A percentile compares a stretch with the other conserved stretches of the same genome.
These are phyloP conservation scores for Pisolithus tinctorius DNA, from an alignment of 768 basidiomycete species.

Conservation along the genomic window DNA sequence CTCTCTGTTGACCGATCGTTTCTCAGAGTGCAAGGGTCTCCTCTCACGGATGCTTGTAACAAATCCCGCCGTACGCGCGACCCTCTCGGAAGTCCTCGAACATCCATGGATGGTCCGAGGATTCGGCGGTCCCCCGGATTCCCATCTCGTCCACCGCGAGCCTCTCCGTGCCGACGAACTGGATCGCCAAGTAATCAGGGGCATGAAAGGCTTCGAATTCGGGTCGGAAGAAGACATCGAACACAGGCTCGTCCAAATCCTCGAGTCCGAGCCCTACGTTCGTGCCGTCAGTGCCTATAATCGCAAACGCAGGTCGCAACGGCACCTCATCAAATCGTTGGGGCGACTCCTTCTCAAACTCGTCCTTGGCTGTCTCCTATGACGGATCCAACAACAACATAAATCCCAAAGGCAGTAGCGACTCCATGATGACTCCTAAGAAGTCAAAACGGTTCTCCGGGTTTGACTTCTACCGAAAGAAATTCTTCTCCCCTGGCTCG, in stretches of 20 bases:
- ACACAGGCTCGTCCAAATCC: constrained; percentile 58
- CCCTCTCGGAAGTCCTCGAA: constrained; percentile 74
- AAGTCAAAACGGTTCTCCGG: constrained; percentile 87
- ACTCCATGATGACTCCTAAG: constrained; percentile 40
- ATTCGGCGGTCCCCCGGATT: constrained; percentile 69
- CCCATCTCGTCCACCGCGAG: constrained; percentile 83
- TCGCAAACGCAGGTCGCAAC: constrained; percentile 47
- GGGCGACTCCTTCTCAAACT: constrained; percentile 55
- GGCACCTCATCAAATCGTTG: constrained; percentile 34
- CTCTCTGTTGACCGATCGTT: constrained; percentile 7
- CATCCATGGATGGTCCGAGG: constrained; percentile 95
- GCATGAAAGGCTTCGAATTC: constrained; percentile 97
- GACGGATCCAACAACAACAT: constrained; percentile 38
- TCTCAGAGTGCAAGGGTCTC: constrained; percentile 86
- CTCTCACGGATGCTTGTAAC: constrained; percentile 95
- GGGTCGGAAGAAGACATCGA: constrained; percentile 86
- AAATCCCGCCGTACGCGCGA: constrained; percentile 77
- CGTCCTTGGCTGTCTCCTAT: constrained; percentile 63
- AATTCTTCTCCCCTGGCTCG: constrained; percentile 60
- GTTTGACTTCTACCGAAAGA: constrained; percentile 90
- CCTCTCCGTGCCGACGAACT: constrained; percentile 87
- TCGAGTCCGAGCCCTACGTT: constrained; percentile 72
- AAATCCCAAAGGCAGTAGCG: constrained; percentile 31
- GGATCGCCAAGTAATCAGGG: constrained; percentile 75
- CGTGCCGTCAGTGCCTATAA: constrained; percentile 77